These are phyloP conservation scores for Eucalyptus caleyi DNA, from an alignment of 345 rosid genomes.

Conservation along the genomic window DNA sequence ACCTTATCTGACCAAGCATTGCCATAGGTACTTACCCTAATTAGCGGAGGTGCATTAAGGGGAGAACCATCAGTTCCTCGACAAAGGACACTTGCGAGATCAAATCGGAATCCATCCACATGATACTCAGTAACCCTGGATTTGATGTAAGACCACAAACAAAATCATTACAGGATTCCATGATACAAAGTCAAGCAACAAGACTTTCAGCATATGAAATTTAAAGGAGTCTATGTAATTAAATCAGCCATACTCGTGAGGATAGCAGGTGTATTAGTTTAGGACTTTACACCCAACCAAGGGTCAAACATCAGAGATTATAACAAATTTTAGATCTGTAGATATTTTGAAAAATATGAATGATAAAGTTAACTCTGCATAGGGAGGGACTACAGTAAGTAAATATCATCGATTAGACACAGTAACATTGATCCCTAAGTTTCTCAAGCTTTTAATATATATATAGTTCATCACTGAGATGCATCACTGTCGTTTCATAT, in stretches of 20 bases:
- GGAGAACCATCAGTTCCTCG: constrained; percentile 91
- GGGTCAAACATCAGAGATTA: background rate
- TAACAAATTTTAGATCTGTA: background rate
- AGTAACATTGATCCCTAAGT: background rate
- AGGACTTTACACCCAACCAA: background rate
- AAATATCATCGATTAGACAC: background rate
- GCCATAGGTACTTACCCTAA: constrained; percentile 37
- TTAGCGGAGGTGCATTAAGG: constrained; percentile 67
- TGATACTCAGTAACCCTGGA: constrained; percentile 81
- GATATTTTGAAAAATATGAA: background rate
- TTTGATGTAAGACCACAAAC: background rate
- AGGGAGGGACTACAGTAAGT: background rate
- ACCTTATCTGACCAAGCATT: background rate
- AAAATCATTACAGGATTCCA: background rate
- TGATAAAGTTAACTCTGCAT: background rate
- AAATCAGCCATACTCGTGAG: background rate
- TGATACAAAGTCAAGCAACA: background rate
- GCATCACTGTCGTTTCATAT: background rate
- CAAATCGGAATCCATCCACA: constrained; percentile 93
- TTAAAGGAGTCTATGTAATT: background rate
- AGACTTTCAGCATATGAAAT: background rate
- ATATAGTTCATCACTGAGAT: background rate
- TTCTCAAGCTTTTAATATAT: background rate
- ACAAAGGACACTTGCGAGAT: constrained; percentile 92
- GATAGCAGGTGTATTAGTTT: background rate